Evolutionary conservation across 306 rosid genomes (phyloP).

Genomic region (Fragaria iinumae): DNA sequence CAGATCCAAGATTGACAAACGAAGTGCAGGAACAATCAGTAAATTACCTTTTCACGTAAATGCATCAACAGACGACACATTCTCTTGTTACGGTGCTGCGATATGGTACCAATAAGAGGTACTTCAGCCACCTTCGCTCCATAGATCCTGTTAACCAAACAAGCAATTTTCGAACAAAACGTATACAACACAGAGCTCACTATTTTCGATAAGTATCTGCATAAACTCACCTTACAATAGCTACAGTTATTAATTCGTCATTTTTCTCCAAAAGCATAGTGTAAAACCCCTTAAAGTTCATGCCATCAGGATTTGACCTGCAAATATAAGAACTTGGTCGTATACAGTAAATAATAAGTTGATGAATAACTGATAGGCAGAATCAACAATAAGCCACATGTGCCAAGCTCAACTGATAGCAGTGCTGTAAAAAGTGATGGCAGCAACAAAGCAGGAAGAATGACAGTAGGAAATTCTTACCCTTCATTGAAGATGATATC

Average conservation of each 20-base stretch:
- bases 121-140: conserved; percentile 86
- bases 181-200: conserved; percentile 1
- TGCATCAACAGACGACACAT: conserved; percentile 51
- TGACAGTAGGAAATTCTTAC: conserved; percentile 43
- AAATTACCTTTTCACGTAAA: not conserved
- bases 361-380: not conserved
- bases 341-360: not conserved
- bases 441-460: not conserved
- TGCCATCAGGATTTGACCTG: conserved; percentile 72
- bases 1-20: not conserved
- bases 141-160: conserved; percentile 48
- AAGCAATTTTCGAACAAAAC: conserved; percentile 10
- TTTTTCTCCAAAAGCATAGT: conserved; percentile 64
- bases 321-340: conserved; percentile 20
- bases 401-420: not conserved
- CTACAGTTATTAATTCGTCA: conserved; percentile 74
- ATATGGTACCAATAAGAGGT: conserved; percentile 78
- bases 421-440: conserved; percentile 2
- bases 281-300: conserved; percentile 82
- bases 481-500: conserved; percentile 64
- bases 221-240: conserved; percentile 63
- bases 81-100: conserved; percentile 71
- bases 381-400: not conserved
- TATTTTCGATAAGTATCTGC: not conserved
- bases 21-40: not conserved